These are phyloP conservation scores for Albifimbria verrucaria DNA, from an alignment of 2,329 filamentous ascomycete species.

Conservation along the genomic window DNA sequence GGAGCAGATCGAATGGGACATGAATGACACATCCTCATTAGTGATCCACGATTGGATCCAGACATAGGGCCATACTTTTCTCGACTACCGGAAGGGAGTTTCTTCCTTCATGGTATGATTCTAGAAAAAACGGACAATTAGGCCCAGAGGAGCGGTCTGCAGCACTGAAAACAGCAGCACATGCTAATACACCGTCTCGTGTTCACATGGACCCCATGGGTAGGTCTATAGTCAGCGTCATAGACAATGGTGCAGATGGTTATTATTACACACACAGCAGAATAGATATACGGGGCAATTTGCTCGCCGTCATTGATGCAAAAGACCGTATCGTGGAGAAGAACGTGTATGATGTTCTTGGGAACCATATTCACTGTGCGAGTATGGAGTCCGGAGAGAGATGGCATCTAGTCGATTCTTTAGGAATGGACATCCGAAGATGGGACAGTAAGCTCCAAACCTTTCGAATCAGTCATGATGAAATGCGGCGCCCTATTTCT, in stretches of 20 bases:
- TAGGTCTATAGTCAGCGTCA: background rate
- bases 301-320: background rate
- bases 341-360: background rate
- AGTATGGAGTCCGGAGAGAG: background rate
- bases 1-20: background rate
- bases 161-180: background rate
- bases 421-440: background rate
- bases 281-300: background rate
- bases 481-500: background rate
- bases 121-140: background rate
- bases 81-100: background rate
- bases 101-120: background rate
- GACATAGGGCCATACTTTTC: background rate
- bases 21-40: background rate
- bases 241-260: background rate
- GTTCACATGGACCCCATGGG: background rate
- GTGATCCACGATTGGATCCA: background rate
- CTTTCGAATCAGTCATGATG: background rate
- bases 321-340: background rate
- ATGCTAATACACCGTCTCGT: background rate
- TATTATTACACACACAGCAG: background rate
- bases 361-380: background rate
- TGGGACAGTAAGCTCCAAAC: background rate
- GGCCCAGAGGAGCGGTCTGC: background rate
- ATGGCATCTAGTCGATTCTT: background rate